A percentile compares a stretch with the other conserved stretches of the same genome.
phyloP scores from a whole-genome alignment of 148 eudicot species.

The Fallopia convolvulus region DNA sequence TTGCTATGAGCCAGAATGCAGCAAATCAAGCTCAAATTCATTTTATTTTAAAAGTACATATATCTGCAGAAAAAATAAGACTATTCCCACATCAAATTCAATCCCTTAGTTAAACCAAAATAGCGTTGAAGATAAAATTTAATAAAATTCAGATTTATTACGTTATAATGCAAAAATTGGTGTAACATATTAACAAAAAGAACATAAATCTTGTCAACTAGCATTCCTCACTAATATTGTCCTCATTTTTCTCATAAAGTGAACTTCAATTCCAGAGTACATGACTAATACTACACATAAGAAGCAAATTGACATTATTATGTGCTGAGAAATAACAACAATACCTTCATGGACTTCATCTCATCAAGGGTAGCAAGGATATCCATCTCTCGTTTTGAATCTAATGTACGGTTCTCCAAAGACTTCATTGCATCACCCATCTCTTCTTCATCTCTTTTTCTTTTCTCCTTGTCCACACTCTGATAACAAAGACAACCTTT shows the following conservation, averaged over 20 bases:
- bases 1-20: neutral
- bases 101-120: neutral
- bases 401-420: conserved; percentile 82
- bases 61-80: neutral
- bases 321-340: neutral
- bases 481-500: conserved; percentile 13
- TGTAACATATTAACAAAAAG: neutral
- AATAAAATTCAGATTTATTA: neutral
- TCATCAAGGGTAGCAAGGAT: conserved; percentile 92
- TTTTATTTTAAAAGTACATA: neutral
- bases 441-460: conserved; percentile 79
- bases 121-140: neutral
- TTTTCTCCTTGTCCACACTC: conserved; percentile 52
- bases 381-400: conserved; percentile 93
- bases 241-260: neutral
- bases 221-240: neutral
- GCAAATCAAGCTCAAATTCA: too few relatives aligned
- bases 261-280: neutral
- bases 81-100: neutral
- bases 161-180: neutral
- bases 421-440: conserved; percentile 99
- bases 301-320: neutral
- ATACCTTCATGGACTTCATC: conserved; percentile 92
- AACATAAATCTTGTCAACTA: neutral
- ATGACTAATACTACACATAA: neutral